Conservation (phyloP, 495 filamentous ascomycete genomes). For the Lepidopterella palustris region DNA sequence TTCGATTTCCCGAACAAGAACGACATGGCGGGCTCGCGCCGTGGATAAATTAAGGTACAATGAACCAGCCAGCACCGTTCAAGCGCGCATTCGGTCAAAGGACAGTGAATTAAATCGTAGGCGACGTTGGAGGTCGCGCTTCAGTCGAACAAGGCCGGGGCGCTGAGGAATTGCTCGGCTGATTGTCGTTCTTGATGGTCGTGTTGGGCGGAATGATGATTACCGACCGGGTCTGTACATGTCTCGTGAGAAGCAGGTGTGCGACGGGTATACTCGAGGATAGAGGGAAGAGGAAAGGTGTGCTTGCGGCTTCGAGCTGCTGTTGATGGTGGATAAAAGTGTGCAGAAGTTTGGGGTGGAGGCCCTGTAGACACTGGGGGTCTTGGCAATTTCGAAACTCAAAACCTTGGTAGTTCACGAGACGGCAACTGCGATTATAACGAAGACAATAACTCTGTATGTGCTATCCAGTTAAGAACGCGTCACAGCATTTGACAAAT, state of each 20-base stretch:
- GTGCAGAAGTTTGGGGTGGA: neutral
- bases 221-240: neutral
- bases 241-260: neutral
- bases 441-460: neutral
- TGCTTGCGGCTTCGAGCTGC: conserved; percentile 1
- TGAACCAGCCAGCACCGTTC: conserved; percentile 6
- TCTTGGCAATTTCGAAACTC: conserved; percentile 1
- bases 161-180: conserved; percentile 7
- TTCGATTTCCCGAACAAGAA: conserved; percentile 65
- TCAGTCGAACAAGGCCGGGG: conserved; percentile 2
- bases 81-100: conserved; percentile 16
- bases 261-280: neutral
- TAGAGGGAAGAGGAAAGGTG: neutral
- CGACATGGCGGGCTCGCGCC: conserved; percentile 48
- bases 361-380: neutral
- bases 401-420: neutral
- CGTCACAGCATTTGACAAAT: neutral
- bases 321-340: neutral
- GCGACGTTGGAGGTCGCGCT: neutral
- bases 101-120: neutral
- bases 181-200: neutral
- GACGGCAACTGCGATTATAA: neutral
- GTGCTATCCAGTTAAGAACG: neutral
- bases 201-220: neutral
- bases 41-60: conserved; percentile 5